A percentile compares a stretch with the other conserved stretches of the same genome.
These are phyloP conservation scores for Chytriomyces sp. DNA, from an alignment of 192 early-diverging fungal genomes.

Conservation along the genomic window DNA sequence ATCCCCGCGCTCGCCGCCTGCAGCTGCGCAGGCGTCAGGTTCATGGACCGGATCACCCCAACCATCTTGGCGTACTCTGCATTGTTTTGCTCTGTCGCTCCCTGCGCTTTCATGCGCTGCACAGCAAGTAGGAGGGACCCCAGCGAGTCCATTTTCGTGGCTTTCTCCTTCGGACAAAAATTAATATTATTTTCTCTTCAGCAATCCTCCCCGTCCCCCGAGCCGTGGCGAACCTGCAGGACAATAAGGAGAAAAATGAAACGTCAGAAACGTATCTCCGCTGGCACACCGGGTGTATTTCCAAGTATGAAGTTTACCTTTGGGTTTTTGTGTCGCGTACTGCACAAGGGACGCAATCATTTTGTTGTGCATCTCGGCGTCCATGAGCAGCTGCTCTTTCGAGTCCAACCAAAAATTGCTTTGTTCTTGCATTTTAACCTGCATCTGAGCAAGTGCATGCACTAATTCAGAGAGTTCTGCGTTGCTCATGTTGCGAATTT, in stretches of 20 bases:
- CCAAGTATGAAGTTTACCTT: too few species aligned
- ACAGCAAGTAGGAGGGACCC: too few species aligned
- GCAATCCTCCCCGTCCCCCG: too few species aligned
- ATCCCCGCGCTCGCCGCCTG: too few species aligned
- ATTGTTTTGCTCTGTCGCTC: not conserved
- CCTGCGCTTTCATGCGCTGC: not conserved
- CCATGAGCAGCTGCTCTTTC: conserved; percentile 64
- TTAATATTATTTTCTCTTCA: too few species aligned
- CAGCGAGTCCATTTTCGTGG: too few species aligned
- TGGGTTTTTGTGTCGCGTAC: conserved; percentile 55
- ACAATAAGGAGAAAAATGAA: too few species aligned
- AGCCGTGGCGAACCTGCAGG: too few species aligned
- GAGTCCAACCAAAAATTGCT: conserved; percentile 59
- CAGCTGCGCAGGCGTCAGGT: too few species aligned
- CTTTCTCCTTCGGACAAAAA: too few species aligned
- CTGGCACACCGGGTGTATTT: too few species aligned
- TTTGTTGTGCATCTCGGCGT: conserved; percentile 69
- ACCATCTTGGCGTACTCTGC: not conserved
- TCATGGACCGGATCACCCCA: not conserved
- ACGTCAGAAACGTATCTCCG: too few species aligned
- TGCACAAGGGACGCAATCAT: conserved; percentile 64
- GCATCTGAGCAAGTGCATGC: conserved; percentile 26
- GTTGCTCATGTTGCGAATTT: conserved; percentile 44
- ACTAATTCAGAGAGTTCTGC: conserved; percentile 45
- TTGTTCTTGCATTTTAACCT: conserved; percentile 56